A percentile compares a stretch with the other conserved stretches of the same genome.
These are phyloP conservation scores for Pseudozyma sp. DNA, from an alignment of 1,284 basidiomycete genomes.

Conservation along the genomic window DNA sequence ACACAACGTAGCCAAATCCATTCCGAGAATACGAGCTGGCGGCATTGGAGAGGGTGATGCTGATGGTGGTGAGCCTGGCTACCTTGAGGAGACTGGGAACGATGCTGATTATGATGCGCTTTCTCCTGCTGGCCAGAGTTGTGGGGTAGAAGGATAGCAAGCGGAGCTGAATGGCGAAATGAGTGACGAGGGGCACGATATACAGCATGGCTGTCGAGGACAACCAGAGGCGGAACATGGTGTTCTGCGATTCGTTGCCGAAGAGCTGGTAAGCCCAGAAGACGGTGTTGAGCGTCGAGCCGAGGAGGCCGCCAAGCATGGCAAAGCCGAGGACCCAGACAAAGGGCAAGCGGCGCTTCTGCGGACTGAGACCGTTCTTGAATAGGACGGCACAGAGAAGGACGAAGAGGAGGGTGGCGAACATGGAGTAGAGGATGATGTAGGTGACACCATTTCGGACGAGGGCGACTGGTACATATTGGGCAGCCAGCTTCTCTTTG, in stretches of 20 bases:
- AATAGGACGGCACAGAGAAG: conserved; percentile 50
- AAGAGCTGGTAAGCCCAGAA: conserved; percentile 54
- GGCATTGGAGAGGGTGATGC: conserved; percentile 27
- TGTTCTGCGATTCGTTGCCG: conserved; percentile 26
- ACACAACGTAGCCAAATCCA: conserved; percentile 29
- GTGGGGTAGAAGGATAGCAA: conserved; percentile 52
- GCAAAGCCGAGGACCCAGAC: conserved; percentile 49
- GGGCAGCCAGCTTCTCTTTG: conserved; percentile 10
- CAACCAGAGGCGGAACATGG: conserved; percentile 49
- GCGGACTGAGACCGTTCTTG: conserved; percentile 47
- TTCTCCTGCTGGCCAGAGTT: conserved; percentile 34
- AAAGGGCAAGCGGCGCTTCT: conserved; percentile 41
- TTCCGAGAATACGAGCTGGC: conserved; percentile 5
- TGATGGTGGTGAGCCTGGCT: conserved; percentile 43
- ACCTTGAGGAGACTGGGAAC: conserved; percentile 44
- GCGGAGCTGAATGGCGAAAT: conserved; percentile 49
- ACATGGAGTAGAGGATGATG: conserved; percentile 58
- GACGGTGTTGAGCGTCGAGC: conserved; percentile 53
- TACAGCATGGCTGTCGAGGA: conserved; percentile 50
- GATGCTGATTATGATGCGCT: conserved; percentile 42
- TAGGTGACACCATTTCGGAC: conserved; percentile 53
- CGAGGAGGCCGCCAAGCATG: conserved; percentile 51
- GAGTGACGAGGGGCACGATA: conserved; percentile 49
- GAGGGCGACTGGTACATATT: conserved; percentile 41
- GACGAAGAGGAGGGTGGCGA: conserved; percentile 53